Evolutionary conservation across 208 protist genomes (phyloP).

Genomic region (Novymonas esmeraldas): DNA sequence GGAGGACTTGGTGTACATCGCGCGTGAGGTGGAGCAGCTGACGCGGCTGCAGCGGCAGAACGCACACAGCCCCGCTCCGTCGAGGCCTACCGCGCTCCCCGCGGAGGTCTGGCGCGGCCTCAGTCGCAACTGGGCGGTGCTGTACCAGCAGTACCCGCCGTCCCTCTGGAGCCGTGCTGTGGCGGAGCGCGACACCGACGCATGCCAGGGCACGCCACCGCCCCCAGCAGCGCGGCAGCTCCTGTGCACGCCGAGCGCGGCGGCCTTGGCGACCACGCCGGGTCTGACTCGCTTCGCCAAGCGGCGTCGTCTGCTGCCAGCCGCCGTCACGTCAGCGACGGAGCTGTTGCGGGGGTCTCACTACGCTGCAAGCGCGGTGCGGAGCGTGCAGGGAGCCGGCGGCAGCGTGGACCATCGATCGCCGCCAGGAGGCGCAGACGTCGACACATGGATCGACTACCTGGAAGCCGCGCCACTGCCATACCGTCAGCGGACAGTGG

Average conservation of each 20-base stretch:
- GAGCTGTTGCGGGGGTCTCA: slow-evolving; percentile 8
- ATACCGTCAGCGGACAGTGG: too few species aligned
- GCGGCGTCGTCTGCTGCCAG: slow-evolving; percentile 9
- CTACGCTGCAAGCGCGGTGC: too few species aligned
- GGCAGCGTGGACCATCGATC: neutral
- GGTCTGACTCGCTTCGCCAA: slow-evolving; percentile 25
- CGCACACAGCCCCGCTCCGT: neutral
- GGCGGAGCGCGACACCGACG: neutral
- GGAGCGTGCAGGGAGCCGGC: neutral
- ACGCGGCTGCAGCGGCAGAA: slow-evolving; percentile 16
- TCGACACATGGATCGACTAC: slow-evolving; percentile 2
- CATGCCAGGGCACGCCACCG: too few species aligned
- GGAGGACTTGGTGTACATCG: slow-evolving; percentile 44
- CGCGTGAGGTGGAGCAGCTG: slow-evolving; percentile 44
- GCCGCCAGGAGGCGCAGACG: neutral
- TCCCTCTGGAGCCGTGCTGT: slow-evolving; percentile 23
- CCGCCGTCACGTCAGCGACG: slow-evolving; percentile 2
- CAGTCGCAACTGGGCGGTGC: slow-evolving; percentile 34
- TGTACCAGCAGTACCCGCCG: slow-evolving; percentile 38
- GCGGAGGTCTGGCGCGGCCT: slow-evolving; percentile 35
- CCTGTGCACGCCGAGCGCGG: slow-evolving; percentile 2
- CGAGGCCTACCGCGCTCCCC: slow-evolving; percentile 7
- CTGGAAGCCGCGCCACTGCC: neutral
- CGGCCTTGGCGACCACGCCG: neutral
- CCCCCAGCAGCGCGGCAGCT: too few species aligned